Evolutionary conservation across 331 rosid genomes (phyloP).

Genomic region (Dryas integrifolia): DNA sequence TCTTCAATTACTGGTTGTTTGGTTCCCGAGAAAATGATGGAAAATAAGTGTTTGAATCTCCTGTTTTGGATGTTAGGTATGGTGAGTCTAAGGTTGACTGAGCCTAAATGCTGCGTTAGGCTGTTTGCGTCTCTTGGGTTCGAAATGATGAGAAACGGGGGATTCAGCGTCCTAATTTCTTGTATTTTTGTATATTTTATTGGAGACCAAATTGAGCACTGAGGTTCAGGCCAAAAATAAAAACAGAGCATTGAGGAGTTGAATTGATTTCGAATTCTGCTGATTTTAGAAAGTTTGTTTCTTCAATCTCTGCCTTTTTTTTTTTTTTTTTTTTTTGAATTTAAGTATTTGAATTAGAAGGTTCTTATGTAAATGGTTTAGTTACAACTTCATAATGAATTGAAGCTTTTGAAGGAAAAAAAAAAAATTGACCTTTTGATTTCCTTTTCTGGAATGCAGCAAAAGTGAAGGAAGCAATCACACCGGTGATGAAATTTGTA

Average conservation of each 20-base stretch:
- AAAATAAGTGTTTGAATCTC: conserved; percentile 28
- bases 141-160: conserved; percentile 18
- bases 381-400: neutral
- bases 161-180: conserved; percentile 13
- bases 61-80: conserved; percentile 26
- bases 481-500: neutral
- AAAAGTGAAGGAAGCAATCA: conserved; percentile 11
- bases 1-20: conserved; percentile 15
- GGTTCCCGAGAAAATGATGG: conserved; percentile 42
- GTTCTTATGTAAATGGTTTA: neutral
- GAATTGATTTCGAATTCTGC: conserved; percentile 6
- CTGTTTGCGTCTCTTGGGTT: conserved; percentile 26
- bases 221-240: too few species aligned
- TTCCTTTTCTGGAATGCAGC: conserved; percentile 30
- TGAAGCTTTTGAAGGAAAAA: conserved; percentile 12
- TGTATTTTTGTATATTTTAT: conserved; percentile 5
- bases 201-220: conserved; percentile 12
- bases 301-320: neutral
- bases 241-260: conserved; percentile 17
- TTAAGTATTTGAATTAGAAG: conserved; percentile 13
- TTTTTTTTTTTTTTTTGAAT: neutral
- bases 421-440: neutral
- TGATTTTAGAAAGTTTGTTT: neutral
- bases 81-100: conserved; percentile 21
- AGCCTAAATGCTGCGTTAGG: conserved; percentile 24